Conservation (phyloP, 345 rosid species). For the Hypericum androsaemum region DNA sequence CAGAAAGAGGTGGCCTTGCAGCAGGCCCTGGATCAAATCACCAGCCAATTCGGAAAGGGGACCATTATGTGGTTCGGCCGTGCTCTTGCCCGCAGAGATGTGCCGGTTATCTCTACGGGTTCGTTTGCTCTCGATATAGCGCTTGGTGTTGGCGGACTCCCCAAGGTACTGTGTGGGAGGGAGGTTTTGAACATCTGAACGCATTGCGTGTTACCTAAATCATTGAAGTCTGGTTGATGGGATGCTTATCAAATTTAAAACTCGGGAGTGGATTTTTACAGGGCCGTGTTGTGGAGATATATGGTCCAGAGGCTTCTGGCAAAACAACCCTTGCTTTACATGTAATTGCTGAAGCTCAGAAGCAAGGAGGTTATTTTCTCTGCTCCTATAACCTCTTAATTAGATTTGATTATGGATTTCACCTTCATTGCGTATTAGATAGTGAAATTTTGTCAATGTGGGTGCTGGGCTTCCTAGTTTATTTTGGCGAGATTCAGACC, state of each 20-base stretch:
- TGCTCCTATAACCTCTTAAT: too few relatives aligned
- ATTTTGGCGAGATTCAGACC: too few relatives aligned
- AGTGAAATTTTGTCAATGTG: too few relatives aligned
- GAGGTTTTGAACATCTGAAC: neutral
- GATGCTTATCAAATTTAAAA: constrained; percentile 10
- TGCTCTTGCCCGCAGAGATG: constrained; percentile 47
- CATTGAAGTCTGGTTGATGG: neutral
- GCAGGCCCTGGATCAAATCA: constrained; percentile 84
- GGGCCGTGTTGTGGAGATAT: constrained; percentile 98
- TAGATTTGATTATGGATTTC: neutral
- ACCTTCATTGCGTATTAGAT: neutral
- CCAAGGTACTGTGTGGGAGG: constrained; percentile 50
- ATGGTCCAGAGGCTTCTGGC: constrained; percentile 99
- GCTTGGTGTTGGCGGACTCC: constrained; percentile 85
- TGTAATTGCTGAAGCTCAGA: constrained; percentile 96
- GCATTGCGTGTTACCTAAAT: too few relatives aligned
- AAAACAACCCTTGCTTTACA: constrained; percentile 95
- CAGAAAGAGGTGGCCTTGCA: constrained; percentile 79
- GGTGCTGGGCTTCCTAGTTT: too few relatives aligned
- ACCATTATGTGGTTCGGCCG: constrained; percentile 92
- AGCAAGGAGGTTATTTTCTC: constrained; percentile 67
- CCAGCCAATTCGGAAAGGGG: constrained; percentile 75
- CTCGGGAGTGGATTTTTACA: constrained; percentile 17
- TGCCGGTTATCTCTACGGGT: constrained; percentile 84
- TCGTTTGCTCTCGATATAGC: constrained; percentile 81